These are phyloP conservation scores for Periconia digitata DNA, from an alignment of 2,329 filamentous ascomycete genomes.

Conservation along the genomic window DNA sequence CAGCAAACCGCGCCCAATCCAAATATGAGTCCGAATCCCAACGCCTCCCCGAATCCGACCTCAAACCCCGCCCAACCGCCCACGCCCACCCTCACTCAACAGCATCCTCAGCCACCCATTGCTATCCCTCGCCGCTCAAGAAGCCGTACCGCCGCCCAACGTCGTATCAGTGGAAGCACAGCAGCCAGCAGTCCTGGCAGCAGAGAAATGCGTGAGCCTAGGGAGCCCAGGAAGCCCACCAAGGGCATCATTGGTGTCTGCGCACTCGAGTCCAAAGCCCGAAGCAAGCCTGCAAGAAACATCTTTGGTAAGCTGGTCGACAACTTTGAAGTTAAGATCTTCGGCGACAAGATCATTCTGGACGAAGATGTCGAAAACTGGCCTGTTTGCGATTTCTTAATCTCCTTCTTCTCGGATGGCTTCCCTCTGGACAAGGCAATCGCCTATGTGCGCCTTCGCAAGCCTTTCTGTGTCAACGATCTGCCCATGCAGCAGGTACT, in stretches of 20 bases:
- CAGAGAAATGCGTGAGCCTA: constrained; percentile 46
- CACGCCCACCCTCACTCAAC: constrained; percentile 10
- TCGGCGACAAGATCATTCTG: constrained; percentile 97
- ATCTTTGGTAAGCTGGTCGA: constrained; percentile 91
- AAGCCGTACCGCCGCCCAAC: constrained; percentile 59
- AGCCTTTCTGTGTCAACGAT: constrained; percentile 97
- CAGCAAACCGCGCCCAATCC: constrained; percentile 10
- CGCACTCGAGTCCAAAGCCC: constrained; percentile 90
- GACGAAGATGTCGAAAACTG: constrained; percentile 97
- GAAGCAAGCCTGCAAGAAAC: constrained; percentile 95
- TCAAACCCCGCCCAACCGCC: constrained; percentile 9
- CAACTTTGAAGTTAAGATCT: constrained; percentile 96
- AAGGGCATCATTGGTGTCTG: constrained; percentile 84
- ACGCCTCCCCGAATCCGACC: constrained; percentile 13
- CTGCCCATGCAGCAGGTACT: constrained; percentile 95
- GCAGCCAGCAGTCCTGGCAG: constrained; percentile 78
- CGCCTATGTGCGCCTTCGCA: constrained; percentile 87
- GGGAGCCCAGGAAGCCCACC: constrained; percentile 51
- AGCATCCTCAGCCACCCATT: constrained; percentile 14
- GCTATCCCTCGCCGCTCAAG: constrained; percentile 35
- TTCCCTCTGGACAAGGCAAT: constrained; percentile 97
- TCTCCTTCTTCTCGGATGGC: constrained; percentile 97
- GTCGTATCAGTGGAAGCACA: constrained; percentile 80
- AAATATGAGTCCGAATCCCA: constrained; percentile 11
- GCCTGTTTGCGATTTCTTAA: constrained; percentile 94